A percentile compares a stretch with the other conserved stretches of the same genome.
phyloP scores from a whole-genome alignment of 2,329 filamentous ascomycete genomes.

The Blastomyces gilchristii region DNA sequence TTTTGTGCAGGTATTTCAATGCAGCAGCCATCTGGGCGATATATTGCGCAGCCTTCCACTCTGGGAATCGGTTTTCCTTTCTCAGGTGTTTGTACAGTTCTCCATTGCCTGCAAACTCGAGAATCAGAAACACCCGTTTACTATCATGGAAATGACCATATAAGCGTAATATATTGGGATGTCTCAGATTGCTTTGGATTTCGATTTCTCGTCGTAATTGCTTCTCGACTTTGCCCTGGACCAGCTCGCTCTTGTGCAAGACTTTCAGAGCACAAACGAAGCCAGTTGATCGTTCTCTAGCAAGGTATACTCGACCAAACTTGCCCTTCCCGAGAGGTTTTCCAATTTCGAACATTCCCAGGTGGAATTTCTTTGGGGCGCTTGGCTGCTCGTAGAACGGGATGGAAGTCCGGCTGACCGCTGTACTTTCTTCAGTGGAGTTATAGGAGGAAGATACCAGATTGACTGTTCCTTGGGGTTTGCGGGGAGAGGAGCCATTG shows the following conservation, averaged over 20 bases:
- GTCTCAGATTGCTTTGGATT: slow-evolving; percentile 76
- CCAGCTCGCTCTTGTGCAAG: slow-evolving; percentile 71
- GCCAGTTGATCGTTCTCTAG: slow-evolving; percentile 64
- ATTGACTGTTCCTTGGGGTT: slow-evolving; percentile 13
- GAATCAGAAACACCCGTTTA: slow-evolving; percentile 76
- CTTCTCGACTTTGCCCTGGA: slow-evolving; percentile 73
- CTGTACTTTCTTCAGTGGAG: slow-evolving; percentile 41
- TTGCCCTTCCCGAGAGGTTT: slow-evolving; percentile 79
- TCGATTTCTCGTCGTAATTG: slow-evolving; percentile 81
- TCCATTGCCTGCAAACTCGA: slow-evolving; percentile 77
- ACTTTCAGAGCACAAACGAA: slow-evolving; percentile 84
- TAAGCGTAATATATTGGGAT: slow-evolving; percentile 73
- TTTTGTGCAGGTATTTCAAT: slow-evolving; percentile 82
- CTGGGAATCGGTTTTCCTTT: slow-evolving; percentile 67
- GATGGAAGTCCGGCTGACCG: slow-evolving; percentile 27
- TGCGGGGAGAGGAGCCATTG: slow-evolving; percentile 59
- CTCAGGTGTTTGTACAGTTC: slow-evolving; percentile 82
- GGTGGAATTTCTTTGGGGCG: slow-evolving; percentile 56
- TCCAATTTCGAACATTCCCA: slow-evolving; percentile 91
- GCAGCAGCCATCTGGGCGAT: slow-evolving; percentile 86
- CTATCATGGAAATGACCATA: slow-evolving; percentile 85
- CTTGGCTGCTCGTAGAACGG: slow-evolving; percentile 48
- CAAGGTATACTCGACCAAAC: slow-evolving; percentile 77
- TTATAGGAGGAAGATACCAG: slow-evolving; percentile 25
- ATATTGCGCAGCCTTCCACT: slow-evolving; percentile 79